These are phyloP conservation scores for Taphrina wiesneri DNA, from an alignment of 1,139 yeast genomes.

Conservation along the genomic window DNA sequence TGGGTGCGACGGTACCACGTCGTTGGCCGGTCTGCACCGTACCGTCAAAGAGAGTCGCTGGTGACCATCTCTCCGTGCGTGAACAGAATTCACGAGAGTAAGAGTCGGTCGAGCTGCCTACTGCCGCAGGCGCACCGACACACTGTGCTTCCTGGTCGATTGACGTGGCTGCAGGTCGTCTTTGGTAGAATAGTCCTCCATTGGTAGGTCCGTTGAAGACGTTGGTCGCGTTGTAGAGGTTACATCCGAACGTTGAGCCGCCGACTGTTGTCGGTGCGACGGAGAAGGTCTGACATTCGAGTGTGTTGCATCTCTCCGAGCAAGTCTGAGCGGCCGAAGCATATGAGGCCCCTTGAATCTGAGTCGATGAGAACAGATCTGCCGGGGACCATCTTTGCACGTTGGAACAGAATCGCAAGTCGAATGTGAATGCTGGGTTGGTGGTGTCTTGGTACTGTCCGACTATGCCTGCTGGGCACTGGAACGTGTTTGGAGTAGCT, in stretches of 20 bases:
- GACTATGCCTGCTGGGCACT: conserved; percentile 31
- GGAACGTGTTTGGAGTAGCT: conserved; percentile 26
- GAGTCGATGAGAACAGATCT: conserved; percentile 26
- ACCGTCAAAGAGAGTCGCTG: conserved; percentile 28
- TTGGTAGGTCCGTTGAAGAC: conserved; percentile 34
- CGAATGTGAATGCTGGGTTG: conserved; percentile 10
- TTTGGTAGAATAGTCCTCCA: conserved; percentile 32
- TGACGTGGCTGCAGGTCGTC: conserved; percentile 16
- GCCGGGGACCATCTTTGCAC: conserved; percentile 31
- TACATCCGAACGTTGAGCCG: conserved; percentile 27
- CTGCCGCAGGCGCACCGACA: conserved; percentile 13
- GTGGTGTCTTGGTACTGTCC: conserved; percentile 32
- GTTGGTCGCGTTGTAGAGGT: conserved; percentile 30
- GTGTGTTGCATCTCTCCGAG: conserved; percentile 22
- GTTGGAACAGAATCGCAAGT: conserved; percentile 32
- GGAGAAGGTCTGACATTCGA: conserved; percentile 26
- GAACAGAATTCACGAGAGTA: conserved; percentile 31
- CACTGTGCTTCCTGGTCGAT: conserved; percentile 17
- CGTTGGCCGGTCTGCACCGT: conserved; percentile 28
- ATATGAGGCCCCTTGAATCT: conserved; percentile 15
- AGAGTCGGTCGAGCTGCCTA: not conserved
- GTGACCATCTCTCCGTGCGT: conserved; percentile 32
- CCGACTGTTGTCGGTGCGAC: conserved; percentile 31
- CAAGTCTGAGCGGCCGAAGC: conserved; percentile 32
- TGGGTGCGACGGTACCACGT: conserved; percentile 1